phyloP scores from a whole-genome alignment of 164 flowering plant species.

The Taxillus chinensis region DNA sequence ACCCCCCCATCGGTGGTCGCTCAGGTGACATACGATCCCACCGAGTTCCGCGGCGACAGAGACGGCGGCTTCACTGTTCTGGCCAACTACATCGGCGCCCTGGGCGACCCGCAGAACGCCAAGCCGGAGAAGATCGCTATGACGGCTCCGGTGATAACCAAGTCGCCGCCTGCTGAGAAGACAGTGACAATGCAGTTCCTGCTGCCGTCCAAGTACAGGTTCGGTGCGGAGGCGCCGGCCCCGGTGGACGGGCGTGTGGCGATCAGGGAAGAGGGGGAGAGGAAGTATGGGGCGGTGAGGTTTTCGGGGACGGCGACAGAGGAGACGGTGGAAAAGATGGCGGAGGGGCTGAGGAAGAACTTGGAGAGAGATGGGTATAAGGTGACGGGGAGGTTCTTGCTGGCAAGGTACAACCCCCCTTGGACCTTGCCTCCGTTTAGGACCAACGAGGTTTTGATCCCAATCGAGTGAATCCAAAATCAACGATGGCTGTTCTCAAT shows the following conservation, averaged over 20 bases:
- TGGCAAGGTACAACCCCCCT: constrained; percentile 87
- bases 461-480: constrained; percentile 34
- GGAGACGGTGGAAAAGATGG: constrained; percentile 53
- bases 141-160: constrained; percentile 83
- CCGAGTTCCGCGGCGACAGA: constrained; percentile 45
- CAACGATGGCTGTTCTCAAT: too few species aligned
- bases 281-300: constrained; percentile 65
- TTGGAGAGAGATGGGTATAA: constrained; percentile 69
- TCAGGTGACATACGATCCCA: constrained; percentile 58
- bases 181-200: constrained; percentile 73
- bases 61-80: constrained; percentile 69
- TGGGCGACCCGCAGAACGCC: constrained; percentile 66
- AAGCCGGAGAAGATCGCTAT: constrained; percentile 71
- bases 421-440: constrained; percentile 70
- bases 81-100: constrained; percentile 74
- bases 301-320: constrained; percentile 65
- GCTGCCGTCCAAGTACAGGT: constrained; percentile 49
- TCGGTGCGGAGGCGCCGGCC: constrained; percentile 70
- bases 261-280: constrained; percentile 68
- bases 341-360: constrained; percentile 39
- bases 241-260: constrained; percentile 79
- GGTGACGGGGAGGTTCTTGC: constrained; percentile 39
- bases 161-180: constrained; percentile 24
- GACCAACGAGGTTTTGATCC: constrained; percentile 77
- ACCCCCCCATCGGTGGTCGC: constrained; percentile 56